Evolutionary conservation across 1,139 yeast species (phyloP), one percentile per base, ranked within the genome.

Genomic region (Keqinozyma sinolaborantium): DNA sequence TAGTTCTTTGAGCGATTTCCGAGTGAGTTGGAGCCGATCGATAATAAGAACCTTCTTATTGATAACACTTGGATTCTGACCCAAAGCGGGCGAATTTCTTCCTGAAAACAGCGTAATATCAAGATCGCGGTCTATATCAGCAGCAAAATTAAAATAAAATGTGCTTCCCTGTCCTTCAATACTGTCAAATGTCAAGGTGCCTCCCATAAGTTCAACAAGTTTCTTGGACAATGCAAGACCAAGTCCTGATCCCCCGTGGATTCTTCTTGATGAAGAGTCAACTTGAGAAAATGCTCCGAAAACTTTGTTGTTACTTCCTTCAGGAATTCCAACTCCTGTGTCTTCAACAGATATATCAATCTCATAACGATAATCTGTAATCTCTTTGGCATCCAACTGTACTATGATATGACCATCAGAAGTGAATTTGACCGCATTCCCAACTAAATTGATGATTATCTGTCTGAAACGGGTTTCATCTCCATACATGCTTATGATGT

Each of bases 261-360:
- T 71, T 37, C 83, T 57, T 39, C 75, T 60, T 1, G 79, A 65
- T 2, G 80, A 73, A 1, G 79, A 79, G 48, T 77, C 83, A 13
- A 74, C 80, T 50, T 77, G 83, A 24, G 77, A 71, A 44, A 77
- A 77, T 2, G 79, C 79, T 4, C 77, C 72, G 51, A 77, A 77
- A 1, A 77, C 71, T 50, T 71, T 74, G 26, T 58, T 55, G 23
- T 62, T 58, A 3, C 76, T 64, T 29, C 61, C 65, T 30, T 60
- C 58, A 2, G 80, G 78, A 29, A 77, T 77, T 4, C 83, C 83
- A 38, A 77, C 76, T n/a, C 83, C 83, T 0, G 82, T 73, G 43
- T 77, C 83, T 28, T 61, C 56, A 10, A 75, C 77, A 2, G 60
- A 48, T 5, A 75, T 51, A 3, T 50, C 46, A 35, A 73, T 56